These are phyloP conservation scores for Apophysomyces trapeziformis DNA, from an alignment of 371 early-diverging fungal species.

Conservation along the genomic window DNA sequence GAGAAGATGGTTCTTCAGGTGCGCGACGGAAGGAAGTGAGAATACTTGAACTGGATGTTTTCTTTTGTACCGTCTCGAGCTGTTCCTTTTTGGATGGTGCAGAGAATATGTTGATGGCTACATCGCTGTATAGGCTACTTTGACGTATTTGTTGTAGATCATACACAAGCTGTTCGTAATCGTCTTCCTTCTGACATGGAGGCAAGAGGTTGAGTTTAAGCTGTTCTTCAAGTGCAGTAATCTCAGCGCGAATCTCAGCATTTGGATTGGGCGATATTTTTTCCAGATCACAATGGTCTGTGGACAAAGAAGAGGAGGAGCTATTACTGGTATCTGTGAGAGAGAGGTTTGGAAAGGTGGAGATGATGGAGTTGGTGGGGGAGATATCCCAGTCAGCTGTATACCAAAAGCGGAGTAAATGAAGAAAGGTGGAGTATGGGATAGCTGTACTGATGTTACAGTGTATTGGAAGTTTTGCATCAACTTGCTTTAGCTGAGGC, in stretches of 20 bases:
- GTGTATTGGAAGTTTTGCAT: slow-evolving; percentile 9
- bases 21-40: not conserved
- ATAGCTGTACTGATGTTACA: slow-evolving; percentile 28
- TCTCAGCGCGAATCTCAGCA: slow-evolving; percentile 12
- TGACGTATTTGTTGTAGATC: slow-evolving; percentile 36
- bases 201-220: slow-evolving; percentile 21
- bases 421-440: slow-evolving; percentile 20
- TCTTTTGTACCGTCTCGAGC: slow-evolving; percentile 16
- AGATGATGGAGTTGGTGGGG: not conserved
- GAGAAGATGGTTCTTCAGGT: slow-evolving; percentile 10
- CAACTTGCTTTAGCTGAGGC: slow-evolving; percentile 17
- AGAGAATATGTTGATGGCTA: slow-evolving; percentile 27
- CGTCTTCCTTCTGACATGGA: slow-evolving; percentile 18
- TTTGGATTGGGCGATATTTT: not conserved
- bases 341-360: slow-evolving; percentile 17
- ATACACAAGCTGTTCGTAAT: slow-evolving; percentile 25
- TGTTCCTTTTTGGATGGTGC: slow-evolving; percentile 9
- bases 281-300: slow-evolving; percentile 7
- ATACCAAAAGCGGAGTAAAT: slow-evolving; percentile 49
- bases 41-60: not conserved
- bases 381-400: slow-evolving; percentile 32
- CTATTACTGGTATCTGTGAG: slow-evolving; percentile 5
- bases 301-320: slow-evolving; percentile 12
- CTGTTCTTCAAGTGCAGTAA: slow-evolving; percentile 19
- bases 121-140: slow-evolving; percentile 33